Conservation (phyloP, 108 stramenopile genomes). For the Bacterosira constricta region DNA sequence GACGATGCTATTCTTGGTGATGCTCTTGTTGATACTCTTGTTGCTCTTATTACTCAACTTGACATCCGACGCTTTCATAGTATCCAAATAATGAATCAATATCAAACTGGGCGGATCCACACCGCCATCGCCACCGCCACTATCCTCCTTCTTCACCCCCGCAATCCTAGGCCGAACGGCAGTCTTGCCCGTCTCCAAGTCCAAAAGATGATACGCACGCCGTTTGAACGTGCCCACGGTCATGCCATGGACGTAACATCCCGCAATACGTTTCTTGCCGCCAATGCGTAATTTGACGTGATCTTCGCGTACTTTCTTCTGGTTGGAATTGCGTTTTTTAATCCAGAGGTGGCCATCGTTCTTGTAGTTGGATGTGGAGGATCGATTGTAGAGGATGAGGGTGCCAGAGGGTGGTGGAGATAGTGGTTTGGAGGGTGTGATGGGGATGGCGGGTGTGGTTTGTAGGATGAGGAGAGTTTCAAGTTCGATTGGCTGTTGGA, state of each 20-base stretch:
- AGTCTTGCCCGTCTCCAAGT: conserved; percentile 6
- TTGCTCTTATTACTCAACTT: not conserved
- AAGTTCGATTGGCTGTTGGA: conserved; percentile 12
- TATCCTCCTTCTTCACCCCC: not conserved
- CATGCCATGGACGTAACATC: conserved; percentile 32
- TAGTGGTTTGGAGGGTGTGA: not conserved
- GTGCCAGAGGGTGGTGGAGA: conserved; percentile 28
- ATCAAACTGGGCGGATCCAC: conserved; percentile 17
- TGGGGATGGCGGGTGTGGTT: not conserved
- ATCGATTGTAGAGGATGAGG: conserved; percentile 28
- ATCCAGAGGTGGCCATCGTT: conserved; percentile 30
- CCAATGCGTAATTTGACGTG: conserved; percentile 48
- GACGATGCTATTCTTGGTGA: not conserved
- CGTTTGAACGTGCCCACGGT: conserved; percentile 19
- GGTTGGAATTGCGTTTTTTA: conserved; percentile 8
- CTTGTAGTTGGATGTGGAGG: conserved; percentile 26
- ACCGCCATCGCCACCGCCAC: not conserved
- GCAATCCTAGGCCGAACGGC: not conserved
- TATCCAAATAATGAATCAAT: conserved; percentile 36
- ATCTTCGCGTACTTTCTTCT: conserved; percentile 29
- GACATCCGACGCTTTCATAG: not conserved
- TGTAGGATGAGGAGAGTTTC: conserved; percentile 5
- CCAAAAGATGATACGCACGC: conserved; percentile 32
- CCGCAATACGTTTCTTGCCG: conserved; percentile 20
- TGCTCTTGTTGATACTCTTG: not conserved